These are phyloP conservation scores for Purpureocillium lavendulum DNA, from an alignment of 2,329 filamentous ascomycete genomes.

Conservation along the genomic window DNA sequence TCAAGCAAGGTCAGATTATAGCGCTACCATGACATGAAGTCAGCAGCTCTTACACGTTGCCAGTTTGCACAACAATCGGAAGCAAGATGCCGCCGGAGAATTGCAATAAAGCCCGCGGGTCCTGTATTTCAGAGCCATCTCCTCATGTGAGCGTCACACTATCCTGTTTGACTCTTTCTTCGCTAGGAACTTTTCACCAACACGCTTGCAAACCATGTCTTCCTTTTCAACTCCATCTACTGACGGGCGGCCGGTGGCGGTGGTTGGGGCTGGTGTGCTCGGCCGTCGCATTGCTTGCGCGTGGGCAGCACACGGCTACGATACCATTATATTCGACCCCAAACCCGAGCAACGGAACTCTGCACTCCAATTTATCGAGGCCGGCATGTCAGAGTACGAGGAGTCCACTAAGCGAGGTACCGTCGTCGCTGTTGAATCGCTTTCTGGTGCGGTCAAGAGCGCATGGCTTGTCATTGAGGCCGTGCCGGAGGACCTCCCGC, in stretches of 20 bases:
- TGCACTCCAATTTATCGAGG: slow-evolving; percentile 29
- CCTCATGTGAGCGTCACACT: too few relatives aligned
- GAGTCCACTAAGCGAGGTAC: slow-evolving; percentile 15
- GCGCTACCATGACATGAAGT: too few relatives aligned
- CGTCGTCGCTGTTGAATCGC: slow-evolving; percentile 16
- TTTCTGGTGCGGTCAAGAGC: slow-evolving; percentile 29
- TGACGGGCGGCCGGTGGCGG: slow-evolving; percentile 14
- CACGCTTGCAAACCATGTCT: too few relatives aligned
- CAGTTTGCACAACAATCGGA: too few relatives aligned
- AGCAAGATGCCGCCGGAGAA: too few relatives aligned
- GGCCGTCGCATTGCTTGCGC: slow-evolving; percentile 30
- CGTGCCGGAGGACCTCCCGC: slow-evolving; percentile 38
- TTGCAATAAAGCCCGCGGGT: too few relatives aligned
- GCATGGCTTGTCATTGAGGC: slow-evolving; percentile 48
- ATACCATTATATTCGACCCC: slow-evolving; percentile 34
- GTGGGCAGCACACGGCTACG: slow-evolving; percentile 32
- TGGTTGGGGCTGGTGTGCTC: slow-evolving; percentile 33
- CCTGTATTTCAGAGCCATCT: too few relatives aligned
- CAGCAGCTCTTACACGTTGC: too few relatives aligned
- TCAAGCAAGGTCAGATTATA: too few relatives aligned
- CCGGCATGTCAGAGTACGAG: slow-evolving; percentile 22
- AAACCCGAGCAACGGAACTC: slow-evolving; percentile 23
- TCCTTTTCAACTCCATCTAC: too few relatives aligned
- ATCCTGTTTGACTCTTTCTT: too few relatives aligned
- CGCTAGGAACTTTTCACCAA: too few relatives aligned